phyloP scores from a whole-genome alignment of 176 grass and related monocot genomes.

The Aechmea fasciata region DNA sequence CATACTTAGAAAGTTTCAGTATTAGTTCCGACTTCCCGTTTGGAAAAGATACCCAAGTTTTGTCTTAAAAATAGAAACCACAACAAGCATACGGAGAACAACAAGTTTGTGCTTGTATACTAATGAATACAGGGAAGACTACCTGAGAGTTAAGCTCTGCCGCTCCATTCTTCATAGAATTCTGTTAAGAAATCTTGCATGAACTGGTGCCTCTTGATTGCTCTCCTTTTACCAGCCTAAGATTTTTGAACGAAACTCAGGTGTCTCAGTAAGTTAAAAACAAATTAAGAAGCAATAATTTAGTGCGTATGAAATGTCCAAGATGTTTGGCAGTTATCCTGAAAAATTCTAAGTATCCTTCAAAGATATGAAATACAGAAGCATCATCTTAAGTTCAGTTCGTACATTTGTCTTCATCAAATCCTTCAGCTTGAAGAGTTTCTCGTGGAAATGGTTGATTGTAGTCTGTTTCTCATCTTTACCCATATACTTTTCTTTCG shows the following conservation, averaged over 20 bases:
- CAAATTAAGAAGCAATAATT: neutral
- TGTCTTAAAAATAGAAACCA: conserved; percentile 8
- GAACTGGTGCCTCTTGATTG: conserved; percentile 69
- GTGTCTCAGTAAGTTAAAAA: neutral
- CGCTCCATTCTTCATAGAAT: conserved; percentile 86
- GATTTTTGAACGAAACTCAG: neutral
- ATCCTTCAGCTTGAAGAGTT: conserved; percentile 85
- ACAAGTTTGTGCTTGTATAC: conserved; percentile 52
- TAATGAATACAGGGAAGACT: conserved; percentile 36
- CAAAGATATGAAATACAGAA: neutral
- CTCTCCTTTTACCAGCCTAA: conserved; percentile 80
- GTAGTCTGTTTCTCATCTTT: conserved; percentile 80
- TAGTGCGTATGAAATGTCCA: neutral
- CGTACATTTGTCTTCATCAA: conserved; percentile 97
- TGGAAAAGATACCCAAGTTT: conserved; percentile 1
- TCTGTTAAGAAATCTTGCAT: conserved; percentile 81
- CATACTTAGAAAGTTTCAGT: neutral
- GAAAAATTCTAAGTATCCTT: neutral
- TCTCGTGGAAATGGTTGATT: conserved; percentile 96
- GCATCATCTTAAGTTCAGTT: neutral
- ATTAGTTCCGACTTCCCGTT: neutral
- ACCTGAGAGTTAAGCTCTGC: conserved; percentile 26
- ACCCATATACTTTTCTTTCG: conserved; percentile 72
- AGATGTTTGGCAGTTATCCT: neutral
- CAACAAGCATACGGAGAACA: conserved; percentile 54